A percentile compares a stretch with the other conserved stretches of the same genome.
Evolutionary conservation across 2,329 filamentous ascomycete genomes (phyloP).

Genomic region (Lasiodiplodia hormozganensis): DNA sequence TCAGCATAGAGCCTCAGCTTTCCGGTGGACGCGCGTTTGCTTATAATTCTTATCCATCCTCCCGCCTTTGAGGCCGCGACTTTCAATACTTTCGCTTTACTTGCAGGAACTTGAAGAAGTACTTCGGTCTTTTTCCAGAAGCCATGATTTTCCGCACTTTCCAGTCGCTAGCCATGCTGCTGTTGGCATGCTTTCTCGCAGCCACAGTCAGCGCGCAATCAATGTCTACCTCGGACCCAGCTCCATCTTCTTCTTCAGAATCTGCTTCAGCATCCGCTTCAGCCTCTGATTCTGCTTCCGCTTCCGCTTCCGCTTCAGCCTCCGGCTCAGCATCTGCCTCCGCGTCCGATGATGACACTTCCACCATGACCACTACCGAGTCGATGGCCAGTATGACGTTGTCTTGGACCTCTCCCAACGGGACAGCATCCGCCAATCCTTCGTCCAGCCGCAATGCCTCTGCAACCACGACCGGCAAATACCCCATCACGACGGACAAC

Average conservation of each 20-base stretch:
- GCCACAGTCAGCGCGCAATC: background rate
- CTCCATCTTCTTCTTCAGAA: background rate
- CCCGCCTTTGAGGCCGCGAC: background rate
- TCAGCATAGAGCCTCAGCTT: background rate
- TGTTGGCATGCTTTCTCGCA: background rate
- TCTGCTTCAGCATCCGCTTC: slow-evolving; percentile 2
- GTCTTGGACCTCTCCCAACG: slow-evolving; percentile 11
- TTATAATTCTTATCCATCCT: background rate
- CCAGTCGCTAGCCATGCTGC: background rate
- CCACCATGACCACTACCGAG: background rate
- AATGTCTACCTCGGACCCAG: background rate
- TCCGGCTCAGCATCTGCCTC: background rate
- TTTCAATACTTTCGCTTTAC: background rate
- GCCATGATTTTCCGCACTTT: background rate
- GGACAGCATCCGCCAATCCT: background rate
- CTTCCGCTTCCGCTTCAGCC: background rate
- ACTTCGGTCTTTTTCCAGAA: background rate
- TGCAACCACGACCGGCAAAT: background rate
- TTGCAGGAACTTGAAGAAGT: background rate
- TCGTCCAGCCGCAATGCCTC: background rate
- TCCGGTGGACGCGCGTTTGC: background rate
- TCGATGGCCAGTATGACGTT: background rate
- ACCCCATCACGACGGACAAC: slow-evolving; percentile 12
- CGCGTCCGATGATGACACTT: background rate
- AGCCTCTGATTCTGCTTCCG: background rate